Base-by-base conservation (phyloP, 2,329 filamentous ascomycete genomes). In the Xylariales sp. region DNA sequence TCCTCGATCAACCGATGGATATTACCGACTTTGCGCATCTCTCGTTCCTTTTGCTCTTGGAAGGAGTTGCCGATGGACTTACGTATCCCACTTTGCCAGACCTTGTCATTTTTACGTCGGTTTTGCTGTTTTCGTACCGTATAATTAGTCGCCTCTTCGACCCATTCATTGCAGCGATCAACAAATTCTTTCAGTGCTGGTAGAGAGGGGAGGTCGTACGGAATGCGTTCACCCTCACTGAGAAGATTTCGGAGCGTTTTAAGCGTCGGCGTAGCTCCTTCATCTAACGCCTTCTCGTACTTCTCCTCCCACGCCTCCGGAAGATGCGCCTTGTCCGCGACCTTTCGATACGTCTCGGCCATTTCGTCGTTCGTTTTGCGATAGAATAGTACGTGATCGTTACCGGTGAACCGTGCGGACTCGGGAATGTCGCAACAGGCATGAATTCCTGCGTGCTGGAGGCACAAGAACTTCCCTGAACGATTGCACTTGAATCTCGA, bases 81-180 rank as follows among this genome's bases (percentile, higher is more conserved):
- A 38, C 82, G 74, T 53, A 78, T 78, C 42, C 82, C 78, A 55
- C 80, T 84, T 50, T 88, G 86, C 80, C 86, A 93, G 32, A 78
- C 79, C 58, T 88, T 93, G 56, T 96, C 91, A 62, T 86, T 95
- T 66, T 97, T 97, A 47, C 91, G 88, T 48, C 93, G 86, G 58
- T 94, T 95, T 65, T 96, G 91, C 68, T 96, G 91, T 69, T 98
- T 98, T 53, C 93, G 86, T 45, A 93, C 90, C 57, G 90, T 95
- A 70, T 94, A 98, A 59, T 86, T 90, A 56, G 88, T 93, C 50
- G 93, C 93, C 67, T 97, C 91, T 56, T 97, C 93, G 48, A 96
- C 88, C 86, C 94, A 96, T 60, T 95, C 89, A 63, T 95, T 94
- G 70, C 93, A 97, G 56, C 88, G 84, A 54, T 95, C 89, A 61